Evolutionary conservation across 257 asterid species (phyloP), one percentile per base, ranked within the genome.

Genomic region (Fraxinus pennsylvanica): DNA sequence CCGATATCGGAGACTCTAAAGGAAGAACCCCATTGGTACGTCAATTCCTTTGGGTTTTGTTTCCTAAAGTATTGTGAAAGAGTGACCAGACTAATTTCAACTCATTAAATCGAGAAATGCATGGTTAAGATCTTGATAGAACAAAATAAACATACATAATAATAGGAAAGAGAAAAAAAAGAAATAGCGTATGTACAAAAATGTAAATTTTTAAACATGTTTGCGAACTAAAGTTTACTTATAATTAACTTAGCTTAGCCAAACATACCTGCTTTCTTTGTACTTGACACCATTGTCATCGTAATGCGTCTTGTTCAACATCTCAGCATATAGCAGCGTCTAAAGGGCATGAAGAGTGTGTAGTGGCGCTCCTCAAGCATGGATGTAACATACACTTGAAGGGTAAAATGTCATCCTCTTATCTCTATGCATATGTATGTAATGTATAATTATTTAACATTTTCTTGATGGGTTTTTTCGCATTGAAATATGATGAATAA

Each of bases 281-380:
- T n/a, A 59, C 52, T 76, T 45, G 38, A n/a, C 29, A 6, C 19
- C 22, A 15, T 6, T 47, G n/a, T 75, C 43, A 61, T 75, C 15
- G 71, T 76, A 68, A 76, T 27, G 39, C 29, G 33, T 6, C 50
- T 70, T 74, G n/a, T n/a, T 3, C 19, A n/a, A 52, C 59, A 68
- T 68, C 63, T 74, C 90, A 94, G 99, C 99, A 93, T 69, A 90
- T 95, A 80, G 98, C 99, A 14, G 96, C 94, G 59, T 74, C 91
- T 1, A 89, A 85, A 81, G 99, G 99, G 79, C 90, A 91, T 36
- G 97, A 93, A 87, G 99, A 92, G 63, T 92, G 98, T 41, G 96
- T 93, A 0, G 83, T 86, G 74, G 92, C 91, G 74, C 97, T 95
- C 73, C 98, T 93, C 50, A 95, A 93, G 83, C 97, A 92, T 73